Conservation (phyloP, 805 yeast genomes). For the Monosporozyma yasuniensis region DNA sequence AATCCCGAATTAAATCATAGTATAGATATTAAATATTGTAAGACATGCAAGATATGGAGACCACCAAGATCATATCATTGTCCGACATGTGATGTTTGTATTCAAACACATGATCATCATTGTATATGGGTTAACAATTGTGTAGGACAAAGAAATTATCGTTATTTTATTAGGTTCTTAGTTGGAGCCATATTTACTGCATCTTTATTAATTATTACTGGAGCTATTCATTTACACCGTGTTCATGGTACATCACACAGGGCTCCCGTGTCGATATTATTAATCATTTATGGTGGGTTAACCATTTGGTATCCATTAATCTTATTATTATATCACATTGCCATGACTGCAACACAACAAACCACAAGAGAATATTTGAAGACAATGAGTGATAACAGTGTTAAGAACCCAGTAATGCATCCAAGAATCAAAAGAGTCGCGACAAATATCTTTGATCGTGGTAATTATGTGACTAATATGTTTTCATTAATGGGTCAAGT, state of each 20-base stretch:
- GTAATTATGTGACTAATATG: slow-evolving; percentile 27
- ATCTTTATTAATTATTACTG: slow-evolving; percentile 18
- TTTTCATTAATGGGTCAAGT: slow-evolving; percentile 30
- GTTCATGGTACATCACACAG: slow-evolving; percentile 4
- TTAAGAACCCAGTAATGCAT: slow-evolving; percentile 27
- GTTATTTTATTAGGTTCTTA: slow-evolving; percentile 49
- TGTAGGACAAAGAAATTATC: slow-evolving; percentile 64
- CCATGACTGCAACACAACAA: slow-evolving; percentile 45
- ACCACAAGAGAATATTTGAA: slow-evolving; percentile 69
- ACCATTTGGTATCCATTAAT: slow-evolving; percentile 47
- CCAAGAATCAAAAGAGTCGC: slow-evolving; percentile 13
- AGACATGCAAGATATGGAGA: slow-evolving; percentile 63
- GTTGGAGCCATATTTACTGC: slow-evolving; percentile 30
- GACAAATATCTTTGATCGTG: slow-evolving; percentile 33
- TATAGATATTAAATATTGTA: slow-evolving; percentile 46
- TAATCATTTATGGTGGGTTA: slow-evolving; percentile 42
- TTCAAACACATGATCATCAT: slow-evolving; percentile 58
- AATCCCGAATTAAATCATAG: neutral
- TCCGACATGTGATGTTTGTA: slow-evolving; percentile 56
- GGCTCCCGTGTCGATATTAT: slow-evolving; percentile 39
- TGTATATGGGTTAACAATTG: slow-evolving; percentile 67
- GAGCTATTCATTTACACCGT: slow-evolving; percentile 17
- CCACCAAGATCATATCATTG: slow-evolving; percentile 75
- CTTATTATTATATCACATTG: slow-evolving; percentile 45
- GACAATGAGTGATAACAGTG: slow-evolving; percentile 26